Evolutionary conservation across 306 rosid species (phyloP).

Genomic region (Medicago lupulina): DNA sequence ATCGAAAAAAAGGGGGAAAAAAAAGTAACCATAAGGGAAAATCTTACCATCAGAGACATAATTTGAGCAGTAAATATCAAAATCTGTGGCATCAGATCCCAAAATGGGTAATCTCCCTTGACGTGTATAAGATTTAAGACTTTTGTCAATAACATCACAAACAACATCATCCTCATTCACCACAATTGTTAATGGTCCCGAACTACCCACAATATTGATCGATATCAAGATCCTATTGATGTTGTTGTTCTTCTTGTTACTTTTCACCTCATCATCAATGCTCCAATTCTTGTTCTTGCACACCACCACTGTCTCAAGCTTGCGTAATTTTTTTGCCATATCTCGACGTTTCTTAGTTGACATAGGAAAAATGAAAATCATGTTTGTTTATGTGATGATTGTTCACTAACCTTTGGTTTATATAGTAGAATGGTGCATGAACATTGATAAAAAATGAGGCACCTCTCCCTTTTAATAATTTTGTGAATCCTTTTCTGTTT

Average conservation of each 20-base stretch:
- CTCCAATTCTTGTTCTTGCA: constrained; percentile 30
- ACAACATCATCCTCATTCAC: constrained; percentile 60
- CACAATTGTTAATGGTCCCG: constrained; percentile 74
- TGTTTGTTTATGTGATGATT: not conserved
- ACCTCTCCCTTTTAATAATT: too few species aligned
- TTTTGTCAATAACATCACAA: constrained; percentile 58
- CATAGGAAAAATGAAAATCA: not conserved
- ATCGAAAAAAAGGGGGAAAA: not conserved
- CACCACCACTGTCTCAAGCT: not conserved
- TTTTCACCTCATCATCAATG: not conserved
- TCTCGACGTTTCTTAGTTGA: not conserved
- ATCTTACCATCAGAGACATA: constrained; percentile 57
- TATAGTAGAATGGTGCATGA: not conserved
- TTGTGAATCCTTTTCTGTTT: not conserved
- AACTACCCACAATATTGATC: constrained; percentile 64
- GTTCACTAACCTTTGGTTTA: not conserved
- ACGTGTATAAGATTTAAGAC: constrained; percentile 68
- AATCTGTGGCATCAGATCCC: constrained; percentile 53
- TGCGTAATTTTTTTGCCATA: not conserved
- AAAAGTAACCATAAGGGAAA: not conserved
- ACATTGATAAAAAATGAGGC: not conserved
- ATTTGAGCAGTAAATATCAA: constrained; percentile 55
- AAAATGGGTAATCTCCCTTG: constrained; percentile 68
- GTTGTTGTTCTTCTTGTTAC: not conserved
- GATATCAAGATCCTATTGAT: constrained; percentile 61